These are phyloP conservation scores for Oryza coarctata DNA, from an alignment of 176 grass and related monocot species.

Conservation along the genomic window DNA sequence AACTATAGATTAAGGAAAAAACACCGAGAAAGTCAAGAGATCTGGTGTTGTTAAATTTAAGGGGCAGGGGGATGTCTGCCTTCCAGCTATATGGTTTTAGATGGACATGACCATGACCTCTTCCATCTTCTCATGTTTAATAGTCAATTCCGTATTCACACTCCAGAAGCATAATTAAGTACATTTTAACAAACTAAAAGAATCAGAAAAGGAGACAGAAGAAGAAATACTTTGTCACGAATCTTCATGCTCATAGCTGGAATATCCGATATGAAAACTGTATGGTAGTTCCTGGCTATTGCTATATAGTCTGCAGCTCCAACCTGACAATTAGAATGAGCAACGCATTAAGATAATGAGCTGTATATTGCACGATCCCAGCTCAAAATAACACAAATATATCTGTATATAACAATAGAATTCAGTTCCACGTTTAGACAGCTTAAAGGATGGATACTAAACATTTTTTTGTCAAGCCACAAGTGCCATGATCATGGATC, in stretches of 20 bases:
- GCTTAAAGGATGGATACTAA: not conserved
- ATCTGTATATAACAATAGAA: not conserved
- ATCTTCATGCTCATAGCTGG: conserved; percentile 99
- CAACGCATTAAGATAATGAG: not conserved
- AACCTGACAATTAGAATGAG: conserved; percentile 48
- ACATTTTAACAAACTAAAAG: conserved; percentile 9
- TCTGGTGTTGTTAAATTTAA: no score
- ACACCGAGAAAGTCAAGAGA: no score
- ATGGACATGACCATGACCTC: not conserved
- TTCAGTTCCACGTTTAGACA: conserved; percentile 12
- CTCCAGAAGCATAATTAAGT: not conserved
- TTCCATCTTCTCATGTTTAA: not conserved
- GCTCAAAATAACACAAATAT: not conserved
- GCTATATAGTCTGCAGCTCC: conserved; percentile 99
- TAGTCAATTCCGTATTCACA: not conserved
- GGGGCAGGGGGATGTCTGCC: no score
- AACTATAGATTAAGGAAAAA: no score
- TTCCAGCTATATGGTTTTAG: no score
- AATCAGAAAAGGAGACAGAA: not conserved
- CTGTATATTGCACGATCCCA: not conserved
- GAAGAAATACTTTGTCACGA: conserved; percentile 89
- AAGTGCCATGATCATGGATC: conserved; percentile 6
- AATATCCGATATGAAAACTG: conserved; percentile 88
- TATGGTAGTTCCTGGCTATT: conserved; percentile 85
- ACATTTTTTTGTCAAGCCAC: not conserved